Evolutionary conservation across 192 early-diverging fungal genomes (phyloP), one percentile per base, ranked within the genome.

Genomic region (Coemansia sp.): DNA sequence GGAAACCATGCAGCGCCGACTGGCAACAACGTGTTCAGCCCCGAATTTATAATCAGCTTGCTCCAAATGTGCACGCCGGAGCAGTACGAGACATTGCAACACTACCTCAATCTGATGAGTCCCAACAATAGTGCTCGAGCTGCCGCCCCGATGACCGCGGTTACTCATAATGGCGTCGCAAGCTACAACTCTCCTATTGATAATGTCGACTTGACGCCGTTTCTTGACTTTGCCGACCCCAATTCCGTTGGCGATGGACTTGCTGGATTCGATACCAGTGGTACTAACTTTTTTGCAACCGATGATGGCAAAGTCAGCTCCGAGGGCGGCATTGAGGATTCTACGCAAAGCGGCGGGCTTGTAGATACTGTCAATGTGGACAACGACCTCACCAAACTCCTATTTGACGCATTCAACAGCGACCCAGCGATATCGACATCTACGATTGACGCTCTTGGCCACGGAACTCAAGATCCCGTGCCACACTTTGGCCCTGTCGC

Each of bases 191-290:
- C 61, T 38, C 61, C 61, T 13, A 13, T 42, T 3, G 34, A 12
- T 20, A 63, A 63, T 63, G 61, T 51, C 11, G 42, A 54, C 8
- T 22, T 61, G 24, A 74, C 80, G 29, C 80, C 80, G 38, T 82
- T 77, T 24, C 68, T 77, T 10, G 72, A 82, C 62, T 82, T 82
- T 82, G 75, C 75, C 18, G 80, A 77, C 33, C 68, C 75, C 13
- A 68, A 65, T 18, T 74, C 60, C 31, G 27, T 18, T 13, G 38
- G 34, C 29, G 36, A 41, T 34, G 61, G 36, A 12, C 61, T 63
- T n/a, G 63, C 64, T 57, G 63, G 57, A n/a, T 27, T 61, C 10
- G 55, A 44, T 44, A 9, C 22, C 15, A 57, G 31, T 13, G 22
- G 27, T 15, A 12, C 40, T n/a, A 31, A 46, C 16, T 57, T 41